Conservation (phyloP, 192 early-diverging fungal genomes). For the Thamnidium elegans region DNA sequence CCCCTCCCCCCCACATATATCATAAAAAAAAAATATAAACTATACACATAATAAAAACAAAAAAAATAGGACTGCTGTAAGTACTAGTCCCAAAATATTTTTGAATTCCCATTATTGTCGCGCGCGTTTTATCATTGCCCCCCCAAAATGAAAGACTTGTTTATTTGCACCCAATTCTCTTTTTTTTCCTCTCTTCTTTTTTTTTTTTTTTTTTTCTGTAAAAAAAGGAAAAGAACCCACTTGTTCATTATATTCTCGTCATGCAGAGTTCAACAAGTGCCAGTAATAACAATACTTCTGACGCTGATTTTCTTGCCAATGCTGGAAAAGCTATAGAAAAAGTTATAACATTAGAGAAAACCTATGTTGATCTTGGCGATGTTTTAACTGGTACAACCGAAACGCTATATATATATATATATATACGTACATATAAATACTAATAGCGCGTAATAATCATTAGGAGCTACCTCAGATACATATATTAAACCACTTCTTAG, state of each 20-base stretch:
- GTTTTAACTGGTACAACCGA: slow-evolving; percentile 1
- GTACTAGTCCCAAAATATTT: neutral
- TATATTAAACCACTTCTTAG: neutral
- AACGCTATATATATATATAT: too few species aligned
- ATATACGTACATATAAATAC: neutral
- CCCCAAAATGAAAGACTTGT: too few species aligned
- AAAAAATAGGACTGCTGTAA: neutral
- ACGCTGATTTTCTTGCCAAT: neutral
- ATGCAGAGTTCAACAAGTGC: neutral
- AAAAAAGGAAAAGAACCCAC: neutral
- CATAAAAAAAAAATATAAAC: too few species aligned
- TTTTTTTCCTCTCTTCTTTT: neutral
- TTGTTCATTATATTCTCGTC: too few species aligned
- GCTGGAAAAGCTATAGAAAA: slow-evolving; percentile 8
- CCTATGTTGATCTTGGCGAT: slow-evolving; percentile 3
- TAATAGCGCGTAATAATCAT: too few species aligned
- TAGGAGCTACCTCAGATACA: neutral
- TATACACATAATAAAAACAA: neutral
- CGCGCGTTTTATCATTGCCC: too few species aligned
- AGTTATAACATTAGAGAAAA: neutral
- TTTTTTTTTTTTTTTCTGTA: slow-evolving; percentile 1
- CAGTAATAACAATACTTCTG: neutral
- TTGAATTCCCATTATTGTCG: neutral
- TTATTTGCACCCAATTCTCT: too few species aligned
- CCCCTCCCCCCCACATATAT: too few species aligned